Evolutionary conservation across 345 rosid genomes (phyloP), one percentile per base, ranked within the genome.

Genomic region (Eucalyptus regnans): DNA sequence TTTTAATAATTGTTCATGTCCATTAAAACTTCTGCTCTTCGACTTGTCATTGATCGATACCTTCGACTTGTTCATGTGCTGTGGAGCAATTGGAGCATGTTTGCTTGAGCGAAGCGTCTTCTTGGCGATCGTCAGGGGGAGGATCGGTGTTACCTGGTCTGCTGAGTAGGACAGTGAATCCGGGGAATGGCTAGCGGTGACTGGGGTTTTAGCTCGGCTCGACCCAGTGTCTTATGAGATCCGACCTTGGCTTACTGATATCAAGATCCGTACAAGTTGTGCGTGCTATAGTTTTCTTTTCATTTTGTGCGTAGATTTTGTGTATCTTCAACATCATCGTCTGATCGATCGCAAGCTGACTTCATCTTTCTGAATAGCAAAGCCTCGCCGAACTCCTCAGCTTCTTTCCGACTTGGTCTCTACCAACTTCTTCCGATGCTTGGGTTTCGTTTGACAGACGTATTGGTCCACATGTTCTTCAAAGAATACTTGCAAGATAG

Each of bases 341-440:
- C 12, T 0, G 29, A 23, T 0, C 27, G 62, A 56, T 23, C 29
- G 62, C 5, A 56, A 56, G 3, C 62, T 56, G 29, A 23, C 62
- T 9, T 22, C 62, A 23, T 9, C 62, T 22, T 56, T 56, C 12
- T 56, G 62, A 23, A 4, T 9, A 23, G 29, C 62, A 56, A 56
- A 9, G 29, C 29, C 62, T 8, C 29, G 0, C 2, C 11, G 62
- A 56, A 9, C 62, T 56, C 62, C 29, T 56, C 62, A 56, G 62
- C 12, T 56, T 56, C 62, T 56, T 56, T 56, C 12, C 29, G 29
- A 56, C 27, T 2, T 4, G 62, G 6, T 23, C 12, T 56, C 12
- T 9, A 4, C 62, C 62, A 23, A 56, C 29, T 4, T 56, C 62
- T 56, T 56, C 6, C 6, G 12, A 56, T 56, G 62, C 27, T 9